Conservation (phyloP, 2,329 filamentous ascomycete species). For the Tympanopsis confertula region DNA sequence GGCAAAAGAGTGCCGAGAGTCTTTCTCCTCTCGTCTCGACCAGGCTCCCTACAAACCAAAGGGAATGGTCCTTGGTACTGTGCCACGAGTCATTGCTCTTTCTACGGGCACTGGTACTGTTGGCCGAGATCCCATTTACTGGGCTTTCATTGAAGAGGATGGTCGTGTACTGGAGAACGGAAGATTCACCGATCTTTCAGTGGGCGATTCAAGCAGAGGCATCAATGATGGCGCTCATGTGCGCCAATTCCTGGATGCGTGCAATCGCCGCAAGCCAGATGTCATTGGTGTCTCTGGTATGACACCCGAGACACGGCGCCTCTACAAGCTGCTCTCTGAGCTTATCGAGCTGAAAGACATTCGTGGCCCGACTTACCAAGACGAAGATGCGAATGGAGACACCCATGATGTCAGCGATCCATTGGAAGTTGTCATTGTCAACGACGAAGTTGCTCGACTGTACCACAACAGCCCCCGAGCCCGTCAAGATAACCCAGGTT, state of each 20-base stretch:
- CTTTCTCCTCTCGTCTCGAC: slow-evolving; percentile 80
- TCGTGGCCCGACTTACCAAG: slow-evolving; percentile 70
- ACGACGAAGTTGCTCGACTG: slow-evolving; percentile 91
- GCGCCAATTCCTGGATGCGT: slow-evolving; percentile 62
- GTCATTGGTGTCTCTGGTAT: slow-evolving; percentile 84
- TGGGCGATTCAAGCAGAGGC: slow-evolving; percentile 51
- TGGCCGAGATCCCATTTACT: slow-evolving; percentile 69
- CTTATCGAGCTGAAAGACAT: slow-evolving; percentile 70
- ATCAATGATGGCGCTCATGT: not conserved
- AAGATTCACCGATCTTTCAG: slow-evolving; percentile 68
- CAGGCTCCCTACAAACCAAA: slow-evolving; percentile 94
- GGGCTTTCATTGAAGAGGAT: slow-evolving; percentile 89
- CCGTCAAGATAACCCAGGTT: slow-evolving; percentile 66
- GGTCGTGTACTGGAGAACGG: slow-evolving; percentile 81
- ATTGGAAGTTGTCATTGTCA: slow-evolving; percentile 81
- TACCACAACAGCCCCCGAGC: slow-evolving; percentile 86
- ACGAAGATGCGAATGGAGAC: slow-evolving; percentile 63
- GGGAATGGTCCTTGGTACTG: slow-evolving; percentile 78
- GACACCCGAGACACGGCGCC: slow-evolving; percentile 72
- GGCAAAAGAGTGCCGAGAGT: slow-evolving; percentile 75
- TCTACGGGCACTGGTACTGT: slow-evolving; percentile 73
- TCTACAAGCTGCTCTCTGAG: slow-evolving; percentile 70
- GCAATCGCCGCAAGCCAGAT: slow-evolving; percentile 73
- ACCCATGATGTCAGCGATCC: slow-evolving; percentile 52
- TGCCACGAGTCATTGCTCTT: slow-evolving; percentile 74